Conservation (phyloP, 345 rosid genomes). For the Garcia nutans region DNA sequence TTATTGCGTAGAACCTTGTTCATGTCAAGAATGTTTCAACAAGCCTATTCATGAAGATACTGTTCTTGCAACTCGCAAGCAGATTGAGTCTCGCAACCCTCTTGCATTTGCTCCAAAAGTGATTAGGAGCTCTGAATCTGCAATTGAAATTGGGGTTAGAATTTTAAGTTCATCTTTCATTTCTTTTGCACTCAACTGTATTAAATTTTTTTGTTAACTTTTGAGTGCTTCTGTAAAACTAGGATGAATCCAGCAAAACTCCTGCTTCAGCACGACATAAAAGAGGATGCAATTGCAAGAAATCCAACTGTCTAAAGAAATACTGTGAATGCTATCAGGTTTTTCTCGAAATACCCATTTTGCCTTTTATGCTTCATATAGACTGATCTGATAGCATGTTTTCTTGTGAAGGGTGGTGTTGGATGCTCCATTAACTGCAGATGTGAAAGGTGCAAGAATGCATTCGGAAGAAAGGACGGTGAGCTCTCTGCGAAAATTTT, state of each 20-base stretch:
- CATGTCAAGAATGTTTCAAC: slow-evolving; percentile 94
- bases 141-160: slow-evolving; percentile 61
- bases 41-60: slow-evolving; percentile 91
- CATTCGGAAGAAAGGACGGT: slow-evolving; percentile 96
- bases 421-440: slow-evolving; percentile 97
- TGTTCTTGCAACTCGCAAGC: slow-evolving; percentile 90
- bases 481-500: slow-evolving; percentile 18
- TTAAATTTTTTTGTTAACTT: slow-evolving; percentile 14
- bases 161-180: neutral
- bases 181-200: neutral
- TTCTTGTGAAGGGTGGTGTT: slow-evolving; percentile 69
- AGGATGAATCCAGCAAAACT: slow-evolving; percentile 81
- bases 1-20: slow-evolving; percentile 89
- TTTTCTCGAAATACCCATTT: slow-evolving; percentile 16
- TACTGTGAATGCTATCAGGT: slow-evolving; percentile 99
- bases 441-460: slow-evolving; percentile 96
- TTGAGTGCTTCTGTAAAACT: slow-evolving; percentile 9
- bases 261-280: slow-evolving; percentile 97
- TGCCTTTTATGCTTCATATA: slow-evolving; percentile 20
- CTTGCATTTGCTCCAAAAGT: slow-evolving; percentile 99
- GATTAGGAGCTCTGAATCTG: slow-evolving; percentile 57
- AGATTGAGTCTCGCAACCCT: slow-evolving; percentile 94
- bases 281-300: slow-evolving; percentile 99
- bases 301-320: slow-evolving; percentile 89
- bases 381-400: slow-evolving; percentile 22